phyloP scores from a whole-genome alignment of 306 rosid genomes.

The Begonia fuchsioides region DNA sequence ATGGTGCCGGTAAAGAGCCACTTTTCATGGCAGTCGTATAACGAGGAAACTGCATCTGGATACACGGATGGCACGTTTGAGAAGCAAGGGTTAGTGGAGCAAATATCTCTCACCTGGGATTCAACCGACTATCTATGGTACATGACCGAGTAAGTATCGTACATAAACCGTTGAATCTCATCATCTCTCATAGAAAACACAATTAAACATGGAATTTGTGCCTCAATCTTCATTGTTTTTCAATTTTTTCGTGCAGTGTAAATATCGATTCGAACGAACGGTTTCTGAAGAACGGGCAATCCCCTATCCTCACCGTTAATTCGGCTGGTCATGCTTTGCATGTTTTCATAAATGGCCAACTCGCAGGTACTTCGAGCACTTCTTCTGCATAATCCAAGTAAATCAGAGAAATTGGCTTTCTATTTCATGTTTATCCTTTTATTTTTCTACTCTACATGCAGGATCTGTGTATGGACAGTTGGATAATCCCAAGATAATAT shows the following conservation, averaged over 20 bases:
- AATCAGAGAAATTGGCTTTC: slow-evolving; percentile 8
- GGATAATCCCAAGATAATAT: slow-evolving; percentile 48
- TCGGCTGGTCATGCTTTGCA: slow-evolving; percentile 92
- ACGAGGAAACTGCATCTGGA: slow-evolving; percentile 60
- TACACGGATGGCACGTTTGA: slow-evolving; percentile 26
- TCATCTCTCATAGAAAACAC: neutral
- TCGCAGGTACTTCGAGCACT: slow-evolving; percentile 41
- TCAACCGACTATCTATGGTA: slow-evolving; percentile 90
- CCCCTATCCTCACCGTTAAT: slow-evolving; percentile 47
- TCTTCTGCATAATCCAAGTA: slow-evolving; percentile 28
- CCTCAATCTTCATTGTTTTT: too few relatives aligned
- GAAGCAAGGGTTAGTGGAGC: slow-evolving; percentile 54
- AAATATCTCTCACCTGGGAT: slow-evolving; percentile 62
- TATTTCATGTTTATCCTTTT: slow-evolving; percentile 1
- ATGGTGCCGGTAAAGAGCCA: slow-evolving; percentile 36
- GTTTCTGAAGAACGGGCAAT: slow-evolving; percentile 47
- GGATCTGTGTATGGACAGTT: slow-evolving; percentile 59
- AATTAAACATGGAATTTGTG: too few relatives aligned
- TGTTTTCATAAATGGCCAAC: slow-evolving; percentile 82
- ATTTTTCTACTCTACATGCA: slow-evolving; percentile 18
- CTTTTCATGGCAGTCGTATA: slow-evolving; percentile 64
- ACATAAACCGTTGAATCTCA: slow-evolving; percentile 4
- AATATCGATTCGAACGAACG: slow-evolving; percentile 58
- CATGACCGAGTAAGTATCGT: slow-evolving; percentile 75
- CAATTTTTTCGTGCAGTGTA: slow-evolving; percentile 33